phyloP scores from a whole-genome alignment of 2,329 filamentous ascomycete species.

The Aspergillus calidoustus region DNA sequence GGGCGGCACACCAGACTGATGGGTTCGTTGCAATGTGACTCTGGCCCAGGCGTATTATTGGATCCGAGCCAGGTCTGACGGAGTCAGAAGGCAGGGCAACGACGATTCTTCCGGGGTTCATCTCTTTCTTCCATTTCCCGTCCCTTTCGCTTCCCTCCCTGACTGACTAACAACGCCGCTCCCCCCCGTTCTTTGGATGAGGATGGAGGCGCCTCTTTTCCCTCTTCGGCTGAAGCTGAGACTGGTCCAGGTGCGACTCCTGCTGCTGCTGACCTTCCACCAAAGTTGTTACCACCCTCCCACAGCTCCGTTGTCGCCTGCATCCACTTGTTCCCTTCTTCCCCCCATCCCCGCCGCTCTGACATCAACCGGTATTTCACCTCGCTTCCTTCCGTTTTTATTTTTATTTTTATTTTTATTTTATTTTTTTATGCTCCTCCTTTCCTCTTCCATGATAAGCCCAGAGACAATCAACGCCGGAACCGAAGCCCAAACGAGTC shows the following conservation, averaged over 20 bases:
- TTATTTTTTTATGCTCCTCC: not conserved
- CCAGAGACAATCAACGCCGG: conserved; percentile 33
- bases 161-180: conserved; percentile 13
- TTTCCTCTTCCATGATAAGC: conserved; percentile 28
- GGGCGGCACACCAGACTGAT: conserved; percentile 27
- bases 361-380: conserved; percentile 41
- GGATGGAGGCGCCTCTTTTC: conserved; percentile 10
- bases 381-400: conserved; percentile 14
- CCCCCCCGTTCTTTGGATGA: conserved; percentile 16
- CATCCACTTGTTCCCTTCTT: conserved; percentile 35
- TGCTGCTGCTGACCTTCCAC: conserved; percentile 21
- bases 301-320: conserved; percentile 25
- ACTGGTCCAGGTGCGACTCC: conserved; percentile 16
- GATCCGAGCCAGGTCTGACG: conserved; percentile 41
- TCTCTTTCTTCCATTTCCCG: conserved; percentile 11
- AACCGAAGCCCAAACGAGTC: conserved; percentile 37
- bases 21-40: conserved; percentile 37
- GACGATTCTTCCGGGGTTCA: conserved; percentile 15
- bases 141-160: conserved; percentile 18
- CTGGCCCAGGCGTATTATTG: conserved; percentile 39
- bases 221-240: conserved; percentile 16
- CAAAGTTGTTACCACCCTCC: conserved; percentile 21
- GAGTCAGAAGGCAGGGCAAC: conserved; percentile 21
- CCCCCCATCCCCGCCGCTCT: conserved; percentile 34
- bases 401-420: not conserved